These are phyloP conservation scores for Cetraspora pellucida DNA, from an alignment of 192 early-diverging fungal genomes.

Conservation along the genomic window DNA sequence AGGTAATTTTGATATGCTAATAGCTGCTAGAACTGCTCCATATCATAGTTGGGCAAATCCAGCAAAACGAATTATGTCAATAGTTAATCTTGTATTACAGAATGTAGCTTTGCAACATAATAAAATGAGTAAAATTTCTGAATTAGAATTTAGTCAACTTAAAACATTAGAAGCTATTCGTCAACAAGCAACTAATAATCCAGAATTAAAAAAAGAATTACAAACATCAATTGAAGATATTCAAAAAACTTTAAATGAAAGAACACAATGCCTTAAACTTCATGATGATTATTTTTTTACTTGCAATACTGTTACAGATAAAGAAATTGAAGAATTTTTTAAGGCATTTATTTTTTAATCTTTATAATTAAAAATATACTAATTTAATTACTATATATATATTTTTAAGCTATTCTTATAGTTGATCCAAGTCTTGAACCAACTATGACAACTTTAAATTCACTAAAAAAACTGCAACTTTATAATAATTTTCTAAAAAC, in stretches of 20 bases:
- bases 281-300: too few relatives aligned
- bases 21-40: neutral
- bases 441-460: neutral
- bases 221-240: neutral
- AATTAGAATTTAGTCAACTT: neutral
- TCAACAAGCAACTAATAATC: neutral
- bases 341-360: too few relatives aligned
- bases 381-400: too few relatives aligned
- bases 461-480: neutral
- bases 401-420: too few relatives aligned
- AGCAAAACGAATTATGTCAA: neutral
- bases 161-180: neutral
- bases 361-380: too few relatives aligned
- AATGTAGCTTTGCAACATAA: neutral
- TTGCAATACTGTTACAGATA: too few relatives aligned
- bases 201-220: neutral
- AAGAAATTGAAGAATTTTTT: too few relatives aligned
- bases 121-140: neutral
- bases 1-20: neutral
- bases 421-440: too few relatives aligned
- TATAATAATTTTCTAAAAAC: neutral
- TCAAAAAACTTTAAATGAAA: too few relatives aligned
- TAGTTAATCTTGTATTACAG: neutral
- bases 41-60: conserved; percentile 5
- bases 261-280: too few relatives aligned